Base-by-base conservation (phyloP, 306 rosid species). In the Arachis stenosperma region DNA sequence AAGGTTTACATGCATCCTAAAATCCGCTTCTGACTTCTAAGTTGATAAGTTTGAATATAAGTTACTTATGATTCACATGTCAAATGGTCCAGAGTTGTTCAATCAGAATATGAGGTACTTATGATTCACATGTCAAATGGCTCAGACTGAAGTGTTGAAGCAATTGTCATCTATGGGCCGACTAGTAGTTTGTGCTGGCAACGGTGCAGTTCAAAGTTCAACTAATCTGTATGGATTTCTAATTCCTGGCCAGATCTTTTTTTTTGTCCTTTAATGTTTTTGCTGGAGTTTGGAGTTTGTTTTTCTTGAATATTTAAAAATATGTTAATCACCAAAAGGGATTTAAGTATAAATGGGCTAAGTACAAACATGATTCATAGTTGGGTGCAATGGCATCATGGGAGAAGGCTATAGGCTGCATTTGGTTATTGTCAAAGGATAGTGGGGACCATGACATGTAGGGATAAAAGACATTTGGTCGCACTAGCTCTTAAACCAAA, bases 101-200 rank as follows among this genome's bases (percentile, higher is more conserved):
- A 75, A 40, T 59, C 58, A 50, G 36, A 70, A 65, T 73, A 42
- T 76, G 48, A 60, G 51, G 55, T 51, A 73, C 75, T 74, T 42
- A 36, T 61, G 77, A 67, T 72, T 83, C 59, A 57, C 78, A 30
- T 78, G 77, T 71, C 70, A 74, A 70, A 39, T 86, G 71, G 77
- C 86, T 89, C 91, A 91, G 98, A 91, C 98, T 71, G 98, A 95
- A 90, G 99, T 91, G 55, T 77, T 91, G 84, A 95, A 86, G 86
- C 97, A 91, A 71, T 73, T 91, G 73, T 95, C 99, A 5, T 91
- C 97, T 47, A 84, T 91, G 99, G 99, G 98, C 40, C 86, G 98
- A 55, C 77, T 91, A 50, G 97, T 95, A 63, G 88, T 95, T 65
- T 90, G 93, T 81, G 96, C 90, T 70, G 99, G 98, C 75, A 88